Evolutionary conservation across 495 filamentous ascomycete genomes (phyloP).

Genomic region (Hyaloscypha bicolor): DNA sequence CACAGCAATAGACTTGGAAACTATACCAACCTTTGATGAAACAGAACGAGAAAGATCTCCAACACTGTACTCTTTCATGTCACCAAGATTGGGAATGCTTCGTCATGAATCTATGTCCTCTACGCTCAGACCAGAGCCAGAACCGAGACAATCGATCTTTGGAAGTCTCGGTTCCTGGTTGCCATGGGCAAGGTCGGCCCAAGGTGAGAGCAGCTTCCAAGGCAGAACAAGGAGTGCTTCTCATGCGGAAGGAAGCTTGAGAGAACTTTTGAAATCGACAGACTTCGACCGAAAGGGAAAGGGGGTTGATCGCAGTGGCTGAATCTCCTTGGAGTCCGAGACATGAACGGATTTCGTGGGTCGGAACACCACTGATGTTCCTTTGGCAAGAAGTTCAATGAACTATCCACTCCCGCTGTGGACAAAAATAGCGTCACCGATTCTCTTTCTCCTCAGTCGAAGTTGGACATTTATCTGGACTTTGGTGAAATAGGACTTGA

Average conservation of each 20-base stretch:
- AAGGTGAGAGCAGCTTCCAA: constrained; percentile 3
- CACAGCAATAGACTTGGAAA: constrained; percentile 24
- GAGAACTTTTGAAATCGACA: constrained; percentile 31
- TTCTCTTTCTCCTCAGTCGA: no score
- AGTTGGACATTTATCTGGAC: no score
- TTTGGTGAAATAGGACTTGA: no score
- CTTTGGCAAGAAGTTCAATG: no score
- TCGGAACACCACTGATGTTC: no score
- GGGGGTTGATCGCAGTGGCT: constrained; percentile 28
- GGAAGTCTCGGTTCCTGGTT: constrained; percentile 33
- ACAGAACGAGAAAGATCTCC: constrained; percentile 14
- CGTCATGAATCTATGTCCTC: constrained; percentile 30
- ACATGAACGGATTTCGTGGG: no score
- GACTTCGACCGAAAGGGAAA: constrained; percentile 33
- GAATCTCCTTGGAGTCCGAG: background rate
- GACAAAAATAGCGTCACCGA: no score
- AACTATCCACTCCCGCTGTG: no score
- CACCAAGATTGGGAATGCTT: constrained; percentile 21
- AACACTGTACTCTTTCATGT: constrained; percentile 21
- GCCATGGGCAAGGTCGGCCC: constrained; percentile 22
- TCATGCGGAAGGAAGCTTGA: constrained; percentile 35
- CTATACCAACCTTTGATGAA: constrained; percentile 14
- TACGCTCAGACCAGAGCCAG: constrained; percentile 18
- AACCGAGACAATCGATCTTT: constrained; percentile 22
- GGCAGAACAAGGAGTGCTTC: constrained; percentile 28